Conservation (phyloP, 1,284 basidiomycete genomes). For the Papiliotrema flavescens region DNA sequence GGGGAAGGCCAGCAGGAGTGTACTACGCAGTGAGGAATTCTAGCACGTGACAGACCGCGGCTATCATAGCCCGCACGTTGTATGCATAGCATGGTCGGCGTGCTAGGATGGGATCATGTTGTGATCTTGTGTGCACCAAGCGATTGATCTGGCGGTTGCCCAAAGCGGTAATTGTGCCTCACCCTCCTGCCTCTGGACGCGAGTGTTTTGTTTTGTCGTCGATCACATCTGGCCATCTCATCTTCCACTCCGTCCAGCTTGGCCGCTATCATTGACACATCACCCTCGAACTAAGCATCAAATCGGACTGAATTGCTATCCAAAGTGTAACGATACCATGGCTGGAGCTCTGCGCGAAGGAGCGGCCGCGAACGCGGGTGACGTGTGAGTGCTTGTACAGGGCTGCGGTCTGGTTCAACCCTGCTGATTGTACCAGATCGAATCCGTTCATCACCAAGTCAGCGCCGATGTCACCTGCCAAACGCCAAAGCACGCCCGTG, state of each 20-base stretch:
- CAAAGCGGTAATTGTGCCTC: background rate
- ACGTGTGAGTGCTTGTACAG: slow-evolving; percentile 18
- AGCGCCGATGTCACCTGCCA: slow-evolving; percentile 4
- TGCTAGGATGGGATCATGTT: background rate
- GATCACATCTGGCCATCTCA: background rate
- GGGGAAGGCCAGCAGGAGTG: slow-evolving; percentile 6
- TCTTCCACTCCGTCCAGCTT: background rate
- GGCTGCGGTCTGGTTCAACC: background rate
- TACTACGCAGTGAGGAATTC: slow-evolving; percentile 7
- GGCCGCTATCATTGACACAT: background rate
- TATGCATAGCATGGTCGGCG: too few species aligned
- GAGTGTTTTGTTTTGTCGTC: slow-evolving; percentile 17
- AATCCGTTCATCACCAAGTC: slow-evolving; percentile 33
- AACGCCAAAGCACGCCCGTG: slow-evolving; percentile 7
- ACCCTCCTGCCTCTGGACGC: slow-evolving; percentile 1
- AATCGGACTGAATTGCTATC: background rate
- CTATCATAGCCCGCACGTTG: too few species aligned
- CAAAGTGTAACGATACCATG: background rate
- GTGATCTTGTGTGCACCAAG: background rate
- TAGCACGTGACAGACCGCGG: too few species aligned
- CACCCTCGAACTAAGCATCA: background rate
- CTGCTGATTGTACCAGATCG: background rate
- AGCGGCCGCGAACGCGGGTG: slow-evolving; percentile 7
- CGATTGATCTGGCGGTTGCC: background rate
- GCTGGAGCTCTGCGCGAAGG: background rate